Conservation (phyloP, 305 asterid genomes). For the Euphrasia arctica region DNA sequence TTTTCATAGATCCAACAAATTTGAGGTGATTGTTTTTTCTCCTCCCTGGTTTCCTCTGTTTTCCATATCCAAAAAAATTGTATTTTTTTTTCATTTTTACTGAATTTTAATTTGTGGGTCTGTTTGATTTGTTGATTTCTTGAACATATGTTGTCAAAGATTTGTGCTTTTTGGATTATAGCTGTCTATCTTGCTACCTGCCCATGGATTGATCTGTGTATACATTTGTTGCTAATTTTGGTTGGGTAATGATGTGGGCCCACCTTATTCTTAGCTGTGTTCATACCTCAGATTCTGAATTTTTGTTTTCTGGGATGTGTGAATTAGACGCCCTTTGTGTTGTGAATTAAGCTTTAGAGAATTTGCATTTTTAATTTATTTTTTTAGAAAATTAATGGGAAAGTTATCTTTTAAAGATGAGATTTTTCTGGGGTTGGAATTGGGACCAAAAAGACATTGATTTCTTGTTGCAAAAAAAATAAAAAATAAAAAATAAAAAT, state of each 20-base stretch:
- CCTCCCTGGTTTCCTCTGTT: slow-evolving; percentile 7
- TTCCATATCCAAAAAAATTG: not conserved
- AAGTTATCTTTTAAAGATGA: not conserved
- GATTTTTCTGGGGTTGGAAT: not conserved
- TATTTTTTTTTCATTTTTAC: slow-evolving; percentile 21
- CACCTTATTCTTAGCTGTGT: slow-evolving; percentile 25
- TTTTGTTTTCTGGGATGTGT: not conserved
- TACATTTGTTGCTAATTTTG: slow-evolving; percentile 26
- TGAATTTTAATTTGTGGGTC: slow-evolving; percentile 30
- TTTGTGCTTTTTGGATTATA: slow-evolving; percentile 28
- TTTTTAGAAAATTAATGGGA: not conserved
- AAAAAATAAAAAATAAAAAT: not conserved
- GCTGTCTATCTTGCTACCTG: slow-evolving; percentile 32
- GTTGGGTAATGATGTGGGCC: slow-evolving; percentile 32
- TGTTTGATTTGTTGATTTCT: slow-evolving; percentile 15
- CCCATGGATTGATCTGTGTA: slow-evolving; percentile 33
- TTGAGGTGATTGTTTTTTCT: slow-evolving; percentile 31
- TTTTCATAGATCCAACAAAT: slow-evolving; percentile 39
- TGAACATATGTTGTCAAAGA: slow-evolving; percentile 14
- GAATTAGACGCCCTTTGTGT: not conserved
- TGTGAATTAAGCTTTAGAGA: not conserved
- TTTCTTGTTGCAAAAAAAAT: not conserved
- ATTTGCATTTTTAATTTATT: too few species aligned
- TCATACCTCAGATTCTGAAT: slow-evolving; percentile 9
- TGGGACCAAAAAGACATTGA: not conserved